A percentile compares a stretch with the other conserved stretches of the same genome.
Conservation (phyloP, 2,329 filamentous ascomycete genomes). For the Trichophyton rubrum region DNA sequence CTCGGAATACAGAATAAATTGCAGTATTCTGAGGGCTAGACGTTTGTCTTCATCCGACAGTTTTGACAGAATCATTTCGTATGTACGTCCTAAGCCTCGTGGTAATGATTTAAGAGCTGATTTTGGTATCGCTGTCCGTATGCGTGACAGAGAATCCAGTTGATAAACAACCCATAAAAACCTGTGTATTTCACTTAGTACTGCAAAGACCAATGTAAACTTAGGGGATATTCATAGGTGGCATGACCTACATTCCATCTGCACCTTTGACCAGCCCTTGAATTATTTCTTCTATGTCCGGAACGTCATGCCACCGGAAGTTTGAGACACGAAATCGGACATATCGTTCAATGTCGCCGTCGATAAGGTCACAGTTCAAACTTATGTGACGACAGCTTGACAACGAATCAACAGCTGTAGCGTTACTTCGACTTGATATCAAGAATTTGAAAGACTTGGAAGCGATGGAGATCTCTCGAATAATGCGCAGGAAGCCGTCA, state of each 20-base stretch:
- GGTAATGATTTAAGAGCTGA: neutral
- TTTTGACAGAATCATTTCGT: neutral
- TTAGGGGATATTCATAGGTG: too few relatives aligned
- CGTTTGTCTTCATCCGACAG: neutral
- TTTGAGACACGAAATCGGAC: neutral
- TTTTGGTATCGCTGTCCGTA: neutral
- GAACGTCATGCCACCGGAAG: neutral
- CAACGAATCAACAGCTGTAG: neutral
- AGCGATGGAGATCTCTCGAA: neutral
- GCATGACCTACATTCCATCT: neutral
- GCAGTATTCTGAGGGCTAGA: neutral
- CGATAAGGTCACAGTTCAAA: neutral
- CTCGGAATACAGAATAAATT: neutral
- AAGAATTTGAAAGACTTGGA: neutral
- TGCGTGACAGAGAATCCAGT: neutral
- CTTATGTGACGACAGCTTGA: neutral
- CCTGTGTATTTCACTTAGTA: neutral
- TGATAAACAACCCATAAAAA: neutral
- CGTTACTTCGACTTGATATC: neutral
- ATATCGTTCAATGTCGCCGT: constrained; percentile 1
- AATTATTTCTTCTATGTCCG: neutral
- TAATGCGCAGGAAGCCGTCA: neutral
- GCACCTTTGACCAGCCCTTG: neutral
- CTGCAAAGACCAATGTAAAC: neutral
- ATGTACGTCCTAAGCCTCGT: neutral